phyloP scores from a whole-genome alignment of 2,329 filamentous ascomycete genomes.

The Penicillium sp. region DNA sequence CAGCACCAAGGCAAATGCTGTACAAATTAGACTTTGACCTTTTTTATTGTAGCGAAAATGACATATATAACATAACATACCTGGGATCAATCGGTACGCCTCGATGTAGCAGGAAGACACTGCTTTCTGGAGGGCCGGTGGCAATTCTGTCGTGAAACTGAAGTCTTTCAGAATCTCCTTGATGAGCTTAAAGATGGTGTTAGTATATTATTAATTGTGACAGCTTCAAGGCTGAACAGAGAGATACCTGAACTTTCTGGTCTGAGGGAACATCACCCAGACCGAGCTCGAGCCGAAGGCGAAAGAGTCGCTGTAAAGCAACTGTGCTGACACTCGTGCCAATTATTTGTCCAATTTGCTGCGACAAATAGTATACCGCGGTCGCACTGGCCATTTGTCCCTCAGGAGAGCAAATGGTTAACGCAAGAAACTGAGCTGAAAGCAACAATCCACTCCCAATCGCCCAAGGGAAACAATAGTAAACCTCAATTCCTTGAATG shows the following conservation, averaged over 20 bases:
- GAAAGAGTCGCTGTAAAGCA: neutral
- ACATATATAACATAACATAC: neutral
- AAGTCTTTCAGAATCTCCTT: neutral
- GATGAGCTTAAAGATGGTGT: neutral
- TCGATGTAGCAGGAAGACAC: neutral
- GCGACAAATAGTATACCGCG: neutral
- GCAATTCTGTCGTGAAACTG: neutral
- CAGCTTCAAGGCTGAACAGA: neutral
- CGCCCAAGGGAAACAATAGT: neutral
- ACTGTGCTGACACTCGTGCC: neutral
- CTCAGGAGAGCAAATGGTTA: neutral
- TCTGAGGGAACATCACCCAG: neutral
- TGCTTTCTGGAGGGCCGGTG: neutral
- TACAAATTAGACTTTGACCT: neutral
- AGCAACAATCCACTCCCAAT: neutral
- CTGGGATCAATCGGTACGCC: neutral
- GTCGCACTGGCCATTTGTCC: conserved; percentile 3
- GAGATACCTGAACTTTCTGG: neutral
- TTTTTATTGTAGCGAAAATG: neutral
- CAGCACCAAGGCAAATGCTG: neutral
- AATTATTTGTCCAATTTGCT: neutral
- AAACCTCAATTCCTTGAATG: neutral
- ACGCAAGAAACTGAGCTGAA: conserved; percentile 1
- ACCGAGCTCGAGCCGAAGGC: neutral
- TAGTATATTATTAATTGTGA: neutral